Base-by-base conservation (phyloP, 2,329 filamentous ascomycete genomes). In the Ascosphaera acerosa region DNA sequence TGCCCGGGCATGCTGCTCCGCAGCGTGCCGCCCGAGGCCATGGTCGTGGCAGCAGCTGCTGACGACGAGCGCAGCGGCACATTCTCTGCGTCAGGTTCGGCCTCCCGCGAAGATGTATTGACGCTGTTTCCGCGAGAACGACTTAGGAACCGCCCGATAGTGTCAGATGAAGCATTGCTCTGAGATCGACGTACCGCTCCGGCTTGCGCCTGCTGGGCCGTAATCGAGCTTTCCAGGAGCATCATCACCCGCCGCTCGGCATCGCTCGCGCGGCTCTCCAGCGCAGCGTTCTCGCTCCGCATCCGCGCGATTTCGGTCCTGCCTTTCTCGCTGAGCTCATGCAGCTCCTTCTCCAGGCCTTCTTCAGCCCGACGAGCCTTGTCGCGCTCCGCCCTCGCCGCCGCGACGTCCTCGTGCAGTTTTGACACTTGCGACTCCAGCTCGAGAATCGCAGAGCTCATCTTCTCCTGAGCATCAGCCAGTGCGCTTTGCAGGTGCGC, bases 171-270 rank as follows among this genome's bases (percentile, higher is more conserved):
- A 29, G 52, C 62, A 44, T 60, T 59, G 49, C 57, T 66, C 36
- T 68, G 64, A 6, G 42, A 51, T 23, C 71, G 63, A 27, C 25
- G 25, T 27, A 27, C 25, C 25, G 10, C 4, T 10, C 25, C 20
- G 12, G 9, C 12, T 10, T 27, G 25, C 16, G 25, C 25, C 10
- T 27, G 25, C 25, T 27, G 25, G 6, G 25, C 25, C 10, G 4
- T 4, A 10, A 97, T 87, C 3, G 80, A 90, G 25, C 71, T 70
- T 51, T 90, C 84, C 9, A 97, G 69, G 31, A 97, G 68, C 44
- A 91, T 66, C 18, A 77, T 78, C 15, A 97, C 87, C 45, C 90
- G 90, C 40, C 77, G 71, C 55, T 97, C 87, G 1, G 87, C 87
- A 48, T 92, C 84, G 32, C 68, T 62, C 4, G 82, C 84, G 27